Conservation (phyloP, 192 early-diverging fungal species). For the Backusella morwellensis region DNA sequence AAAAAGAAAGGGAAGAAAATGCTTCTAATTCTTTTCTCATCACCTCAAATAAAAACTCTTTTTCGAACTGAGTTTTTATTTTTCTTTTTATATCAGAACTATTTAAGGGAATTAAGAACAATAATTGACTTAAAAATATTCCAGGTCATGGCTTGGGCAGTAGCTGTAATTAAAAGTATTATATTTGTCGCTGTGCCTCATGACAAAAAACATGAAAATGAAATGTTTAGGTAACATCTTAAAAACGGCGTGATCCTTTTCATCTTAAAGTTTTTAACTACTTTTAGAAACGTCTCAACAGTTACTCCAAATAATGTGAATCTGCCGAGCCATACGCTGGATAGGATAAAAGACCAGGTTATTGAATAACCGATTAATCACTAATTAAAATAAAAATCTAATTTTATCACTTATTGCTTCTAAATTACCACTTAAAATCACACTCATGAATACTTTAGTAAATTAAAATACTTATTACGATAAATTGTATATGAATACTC, state of each 20-base stretch:
- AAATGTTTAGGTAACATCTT: background rate
- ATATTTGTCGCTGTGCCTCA: background rate
- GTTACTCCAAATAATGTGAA: background rate
- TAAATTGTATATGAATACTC: background rate
- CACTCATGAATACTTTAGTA: background rate
- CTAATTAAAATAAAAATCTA: background rate
- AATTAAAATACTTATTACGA: background rate
- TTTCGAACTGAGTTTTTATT: slow-evolving; percentile 1
- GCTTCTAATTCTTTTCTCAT: background rate
- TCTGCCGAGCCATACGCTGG: background rate
- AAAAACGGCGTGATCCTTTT: background rate
- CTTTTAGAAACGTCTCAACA: background rate
- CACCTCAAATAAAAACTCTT: background rate
- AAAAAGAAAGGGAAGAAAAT: background rate
- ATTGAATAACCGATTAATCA: background rate
- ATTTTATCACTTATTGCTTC: background rate
- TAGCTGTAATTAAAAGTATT: background rate
- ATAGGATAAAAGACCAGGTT: background rate
- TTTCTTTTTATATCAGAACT: background rate
- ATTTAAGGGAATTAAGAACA: background rate
- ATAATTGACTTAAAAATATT: background rate
- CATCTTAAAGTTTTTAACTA: background rate
- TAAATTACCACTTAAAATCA: background rate
- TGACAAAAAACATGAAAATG: background rate
- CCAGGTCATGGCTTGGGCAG: background rate